phyloP scores from a whole-genome alignment of 805 yeast genomes.

The Hanseniaspora lindneri region DNA sequence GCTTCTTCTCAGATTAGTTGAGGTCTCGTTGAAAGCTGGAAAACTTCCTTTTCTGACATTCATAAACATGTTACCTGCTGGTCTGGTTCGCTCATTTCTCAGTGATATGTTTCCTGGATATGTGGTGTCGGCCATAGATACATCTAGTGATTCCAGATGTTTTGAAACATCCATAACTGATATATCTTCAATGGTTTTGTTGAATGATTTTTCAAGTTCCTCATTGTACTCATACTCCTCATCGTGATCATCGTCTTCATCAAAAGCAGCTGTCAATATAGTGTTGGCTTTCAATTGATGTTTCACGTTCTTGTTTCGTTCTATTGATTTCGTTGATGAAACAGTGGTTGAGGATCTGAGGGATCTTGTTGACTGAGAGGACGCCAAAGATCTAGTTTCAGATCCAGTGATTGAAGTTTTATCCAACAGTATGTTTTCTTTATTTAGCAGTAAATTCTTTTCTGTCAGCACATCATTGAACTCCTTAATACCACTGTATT shows the following conservation, averaged over 20 bases:
- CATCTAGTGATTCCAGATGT: slow-evolving; percentile 29
- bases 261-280: slow-evolving; percentile 23
- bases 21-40: not conserved
- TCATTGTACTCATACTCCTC: slow-evolving; percentile 30
- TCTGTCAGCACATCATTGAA: not conserved
- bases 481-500: slow-evolving; percentile 1
- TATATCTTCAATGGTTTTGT: slow-evolving; percentile 31
- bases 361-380: slow-evolving; percentile 14
- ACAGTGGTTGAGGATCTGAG: slow-evolving; percentile 9
- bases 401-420: not conserved
- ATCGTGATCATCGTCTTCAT: slow-evolving; percentile 26
- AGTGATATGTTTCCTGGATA: not conserved
- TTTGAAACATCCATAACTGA: slow-evolving; percentile 31
- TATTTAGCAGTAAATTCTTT: not conserved
- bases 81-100: not conserved
- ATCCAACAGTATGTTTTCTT: not conserved
- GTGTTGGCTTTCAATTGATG: slow-evolving; percentile 9
- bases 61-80: slow-evolving; percentile 12
- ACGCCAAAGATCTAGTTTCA: not conserved
- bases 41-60: slow-evolving; percentile 1
- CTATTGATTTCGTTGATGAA: not conserved
- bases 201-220: slow-evolving; percentile 29
- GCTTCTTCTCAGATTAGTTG: not conserved
- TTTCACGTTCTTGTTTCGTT: not conserved
- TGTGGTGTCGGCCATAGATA: slow-evolving; percentile 14